Evolutionary conservation across 768 basidiomycete genomes (phyloP).

Genomic region (Termitomyces sp.): DNA sequence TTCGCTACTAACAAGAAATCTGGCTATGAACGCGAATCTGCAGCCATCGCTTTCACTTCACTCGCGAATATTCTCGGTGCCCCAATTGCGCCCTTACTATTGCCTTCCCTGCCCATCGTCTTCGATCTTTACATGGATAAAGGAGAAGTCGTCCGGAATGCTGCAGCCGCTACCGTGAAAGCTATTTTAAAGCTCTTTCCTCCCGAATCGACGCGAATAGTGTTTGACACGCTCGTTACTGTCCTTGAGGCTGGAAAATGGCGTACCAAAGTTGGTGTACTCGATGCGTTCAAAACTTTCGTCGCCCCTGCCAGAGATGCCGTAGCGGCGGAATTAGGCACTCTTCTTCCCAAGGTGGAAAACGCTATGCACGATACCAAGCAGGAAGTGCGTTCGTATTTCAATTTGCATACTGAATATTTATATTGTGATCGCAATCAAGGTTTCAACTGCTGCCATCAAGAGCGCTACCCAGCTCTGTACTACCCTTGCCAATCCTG

Average conservation of each 20-base stretch:
- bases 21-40: slow-evolving; percentile 84
- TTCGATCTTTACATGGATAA: slow-evolving; percentile 91
- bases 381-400: slow-evolving; percentile 56
- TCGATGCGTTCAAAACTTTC: slow-evolving; percentile 79
- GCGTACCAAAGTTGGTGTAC: slow-evolving; percentile 88
- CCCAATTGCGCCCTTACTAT: slow-evolving; percentile 63
- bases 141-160: slow-evolving; percentile 82
- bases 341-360: slow-evolving; percentile 82
- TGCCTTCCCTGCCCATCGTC: slow-evolving; percentile 70
- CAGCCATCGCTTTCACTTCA: slow-evolving; percentile 75
- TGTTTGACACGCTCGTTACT: slow-evolving; percentile 63
- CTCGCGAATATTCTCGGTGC: slow-evolving; percentile 66
- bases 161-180: slow-evolving; percentile 77
- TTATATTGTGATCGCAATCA: slow-evolving; percentile 21
- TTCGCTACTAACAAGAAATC: slow-evolving; percentile 84
- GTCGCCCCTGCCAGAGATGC: slow-evolving; percentile 62
- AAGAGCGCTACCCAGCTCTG: slow-evolving; percentile 91
- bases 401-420: not conserved
- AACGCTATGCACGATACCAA: slow-evolving; percentile 96
- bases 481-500: slow-evolving; percentile 87
- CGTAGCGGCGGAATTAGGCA: slow-evolving; percentile 80
- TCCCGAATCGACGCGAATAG: slow-evolving; percentile 68
- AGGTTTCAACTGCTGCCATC: slow-evolving; percentile 78
- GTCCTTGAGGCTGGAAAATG: slow-evolving; percentile 87
- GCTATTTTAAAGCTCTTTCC: slow-evolving; percentile 80